phyloP scores from a whole-genome alignment of 2,329 filamentous ascomycete species.

The Apiospora koreana region DNA sequence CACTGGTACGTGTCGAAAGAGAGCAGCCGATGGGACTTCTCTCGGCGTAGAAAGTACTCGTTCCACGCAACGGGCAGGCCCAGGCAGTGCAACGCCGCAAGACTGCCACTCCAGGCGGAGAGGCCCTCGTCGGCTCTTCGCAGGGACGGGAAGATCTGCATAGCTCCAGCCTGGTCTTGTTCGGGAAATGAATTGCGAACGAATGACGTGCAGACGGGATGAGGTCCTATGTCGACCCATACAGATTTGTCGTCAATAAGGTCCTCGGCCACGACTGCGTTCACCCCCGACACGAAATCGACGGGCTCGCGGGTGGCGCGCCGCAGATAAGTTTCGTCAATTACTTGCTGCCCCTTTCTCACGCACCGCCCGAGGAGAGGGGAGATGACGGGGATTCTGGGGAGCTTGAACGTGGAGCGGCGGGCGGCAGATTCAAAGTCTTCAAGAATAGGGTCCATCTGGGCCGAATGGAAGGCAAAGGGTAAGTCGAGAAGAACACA shows the following conservation, averaged over 20 bases:
- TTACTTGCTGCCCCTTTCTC: conserved; percentile 39
- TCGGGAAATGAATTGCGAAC: conserved; percentile 34
- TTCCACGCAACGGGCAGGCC: too few relatives aligned
- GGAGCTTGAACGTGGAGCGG: conserved; percentile 40
- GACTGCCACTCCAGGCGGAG: too few relatives aligned
- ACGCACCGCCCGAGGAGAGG: conserved; percentile 24
- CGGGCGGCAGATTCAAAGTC: conserved; percentile 54
- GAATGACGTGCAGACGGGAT: conserved; percentile 64
- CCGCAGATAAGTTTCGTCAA: conserved; percentile 61
- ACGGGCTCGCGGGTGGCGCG: conserved; percentile 65
- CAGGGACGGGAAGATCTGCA: too few relatives aligned
- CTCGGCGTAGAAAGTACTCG: too few relatives aligned
- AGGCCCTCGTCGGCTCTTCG: too few relatives aligned
- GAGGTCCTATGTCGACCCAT: conserved; percentile 71
- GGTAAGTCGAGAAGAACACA: conserved; percentile 49
- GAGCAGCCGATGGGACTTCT: too few relatives aligned
- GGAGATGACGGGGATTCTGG: conserved; percentile 47
- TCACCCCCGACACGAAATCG: conserved; percentile 60
- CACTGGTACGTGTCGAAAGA: too few relatives aligned
- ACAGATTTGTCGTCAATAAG: conserved; percentile 51
- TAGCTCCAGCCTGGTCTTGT: too few relatives aligned
- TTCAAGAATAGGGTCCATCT: conserved; percentile 56
- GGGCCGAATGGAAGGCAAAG: conserved; percentile 55
- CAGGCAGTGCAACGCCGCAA: too few relatives aligned
- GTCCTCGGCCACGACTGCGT: conserved; percentile 43